Percentiles rank a stretch among this genome's conserved stretches.
Evolutionary conservation across 2,329 filamentous ascomycete genomes (phyloP).

Genomic region (Diplodia corticola): DNA sequence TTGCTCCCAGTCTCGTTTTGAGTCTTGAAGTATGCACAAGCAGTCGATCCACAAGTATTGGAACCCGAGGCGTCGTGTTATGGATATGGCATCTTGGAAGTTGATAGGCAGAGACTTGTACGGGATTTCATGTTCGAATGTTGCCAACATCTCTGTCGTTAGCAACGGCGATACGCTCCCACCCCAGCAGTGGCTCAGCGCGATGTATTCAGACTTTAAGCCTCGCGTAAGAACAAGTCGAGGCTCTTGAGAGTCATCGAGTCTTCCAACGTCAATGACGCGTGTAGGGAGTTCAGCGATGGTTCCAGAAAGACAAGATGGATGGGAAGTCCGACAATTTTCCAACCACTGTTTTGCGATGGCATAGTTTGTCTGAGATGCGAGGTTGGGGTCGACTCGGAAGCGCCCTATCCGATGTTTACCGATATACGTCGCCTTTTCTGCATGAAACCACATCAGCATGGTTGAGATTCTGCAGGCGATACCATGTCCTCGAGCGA

Average conservation of each 20-base stretch:
- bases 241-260: background rate
- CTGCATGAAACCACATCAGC: background rate
- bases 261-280: background rate
- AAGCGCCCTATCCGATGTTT: background rate
- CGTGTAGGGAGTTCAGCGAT: background rate
- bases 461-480: background rate
- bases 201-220: background rate
- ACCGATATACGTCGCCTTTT: background rate
- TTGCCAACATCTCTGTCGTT: background rate
- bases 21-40: constrained; percentile 26
- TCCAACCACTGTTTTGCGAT: background rate
- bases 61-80: background rate
- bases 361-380: background rate
- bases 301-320: background rate
- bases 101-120: background rate
- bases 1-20: constrained; percentile 9
- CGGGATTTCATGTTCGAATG: background rate
- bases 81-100: constrained; percentile 22
- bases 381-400: background rate
- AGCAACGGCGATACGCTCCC: background rate
- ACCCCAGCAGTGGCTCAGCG: background rate
- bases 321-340: background rate
- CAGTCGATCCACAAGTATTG: constrained; percentile 27
- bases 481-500: background rate
- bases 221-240: background rate